phyloP scores from a whole-genome alignment of 805 yeast genomes.

The Candida silvicultrix region DNA sequence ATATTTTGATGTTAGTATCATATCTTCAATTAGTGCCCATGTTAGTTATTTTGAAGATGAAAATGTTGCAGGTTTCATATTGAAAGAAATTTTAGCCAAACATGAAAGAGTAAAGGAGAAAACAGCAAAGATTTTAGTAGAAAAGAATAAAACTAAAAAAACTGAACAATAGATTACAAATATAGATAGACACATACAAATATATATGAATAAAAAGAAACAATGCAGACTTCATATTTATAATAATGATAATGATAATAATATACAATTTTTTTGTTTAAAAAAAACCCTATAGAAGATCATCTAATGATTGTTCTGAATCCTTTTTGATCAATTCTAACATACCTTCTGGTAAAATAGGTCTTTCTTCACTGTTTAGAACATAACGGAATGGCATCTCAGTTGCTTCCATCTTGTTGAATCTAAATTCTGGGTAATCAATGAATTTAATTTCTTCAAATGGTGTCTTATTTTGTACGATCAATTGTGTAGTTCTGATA shows the following conservation, averaged over 20 bases:
- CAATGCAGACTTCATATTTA: neutral
- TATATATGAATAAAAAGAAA: no score
- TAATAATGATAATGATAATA: no score
- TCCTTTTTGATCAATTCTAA: conserved; percentile 77
- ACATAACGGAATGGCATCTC: conserved; percentile 98
- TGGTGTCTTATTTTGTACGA: conserved; percentile 48
- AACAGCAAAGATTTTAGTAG: conserved; percentile 16
- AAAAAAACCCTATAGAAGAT: conserved; percentile 28
- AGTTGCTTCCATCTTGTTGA: conserved; percentile 82
- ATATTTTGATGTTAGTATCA: conserved; percentile 68
- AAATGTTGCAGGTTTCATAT: conserved; percentile 74
- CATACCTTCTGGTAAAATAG: conserved; percentile 93
- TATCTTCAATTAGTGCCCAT: conserved; percentile 84
- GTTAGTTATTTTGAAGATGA: conserved; percentile 82
- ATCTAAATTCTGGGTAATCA: conserved; percentile 92
- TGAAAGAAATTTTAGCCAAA: conserved; percentile 44
- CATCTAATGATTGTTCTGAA: conserved; percentile 77
- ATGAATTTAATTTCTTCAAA: conserved; percentile 78
- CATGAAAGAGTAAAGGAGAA: conserved; percentile 21
- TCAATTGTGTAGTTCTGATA: conserved; percentile 80
- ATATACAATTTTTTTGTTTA: no score
- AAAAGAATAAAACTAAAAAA: neutral
- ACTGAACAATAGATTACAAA: neutral
- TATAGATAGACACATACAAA: neutral
- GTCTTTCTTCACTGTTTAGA: conserved; percentile 52